phyloP scores from a whole-genome alignment of 2,329 filamentous ascomycete species.

The Alternaria sp. region DNA sequence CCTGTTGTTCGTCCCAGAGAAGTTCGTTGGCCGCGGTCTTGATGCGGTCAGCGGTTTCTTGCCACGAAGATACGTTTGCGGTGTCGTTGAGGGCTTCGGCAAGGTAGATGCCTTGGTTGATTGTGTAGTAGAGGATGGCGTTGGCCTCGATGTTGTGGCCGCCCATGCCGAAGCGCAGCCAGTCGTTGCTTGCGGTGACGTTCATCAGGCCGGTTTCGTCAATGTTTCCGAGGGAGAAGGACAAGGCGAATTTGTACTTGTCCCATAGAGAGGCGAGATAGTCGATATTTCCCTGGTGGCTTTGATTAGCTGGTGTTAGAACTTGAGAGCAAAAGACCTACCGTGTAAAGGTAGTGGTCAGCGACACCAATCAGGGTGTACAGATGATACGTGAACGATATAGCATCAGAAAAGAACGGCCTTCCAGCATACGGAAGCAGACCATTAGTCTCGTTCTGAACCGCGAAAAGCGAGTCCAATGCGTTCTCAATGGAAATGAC shows the following conservation, averaged over 20 bases:
- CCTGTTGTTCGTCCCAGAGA: slow-evolving; percentile 60
- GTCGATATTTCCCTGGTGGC: slow-evolving; percentile 45
- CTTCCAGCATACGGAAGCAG: slow-evolving; percentile 62
- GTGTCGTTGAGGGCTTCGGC: slow-evolving; percentile 59
- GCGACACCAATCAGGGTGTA: slow-evolving; percentile 59
- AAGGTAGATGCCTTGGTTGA: slow-evolving; percentile 62
- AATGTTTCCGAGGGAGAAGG: slow-evolving; percentile 55
- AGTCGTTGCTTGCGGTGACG: slow-evolving; percentile 57
- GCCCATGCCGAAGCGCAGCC: slow-evolving; percentile 61
- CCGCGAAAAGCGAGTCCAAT: slow-evolving; percentile 58
- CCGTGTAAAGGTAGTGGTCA: slow-evolving; percentile 57
- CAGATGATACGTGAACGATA: slow-evolving; percentile 65
- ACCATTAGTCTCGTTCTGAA: slow-evolving; percentile 55
- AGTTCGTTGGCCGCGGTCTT: slow-evolving; percentile 57
- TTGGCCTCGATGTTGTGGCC: slow-evolving; percentile 60
- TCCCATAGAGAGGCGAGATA: slow-evolving; percentile 57
- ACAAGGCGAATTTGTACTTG: slow-evolving; percentile 55
- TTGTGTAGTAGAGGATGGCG: slow-evolving; percentile 59
- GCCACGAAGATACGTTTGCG: slow-evolving; percentile 54
- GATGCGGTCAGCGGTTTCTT: slow-evolving; percentile 54
- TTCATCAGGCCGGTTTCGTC: slow-evolving; percentile 58
- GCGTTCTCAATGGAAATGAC: slow-evolving; percentile 61
- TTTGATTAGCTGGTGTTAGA: slow-evolving; percentile 8
- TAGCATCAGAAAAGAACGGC: slow-evolving; percentile 50
- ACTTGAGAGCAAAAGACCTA: slow-evolving; percentile 12